phyloP scores from a whole-genome alignment of 352 stramenopile genomes.

The Globisporangium spinosum region DNA sequence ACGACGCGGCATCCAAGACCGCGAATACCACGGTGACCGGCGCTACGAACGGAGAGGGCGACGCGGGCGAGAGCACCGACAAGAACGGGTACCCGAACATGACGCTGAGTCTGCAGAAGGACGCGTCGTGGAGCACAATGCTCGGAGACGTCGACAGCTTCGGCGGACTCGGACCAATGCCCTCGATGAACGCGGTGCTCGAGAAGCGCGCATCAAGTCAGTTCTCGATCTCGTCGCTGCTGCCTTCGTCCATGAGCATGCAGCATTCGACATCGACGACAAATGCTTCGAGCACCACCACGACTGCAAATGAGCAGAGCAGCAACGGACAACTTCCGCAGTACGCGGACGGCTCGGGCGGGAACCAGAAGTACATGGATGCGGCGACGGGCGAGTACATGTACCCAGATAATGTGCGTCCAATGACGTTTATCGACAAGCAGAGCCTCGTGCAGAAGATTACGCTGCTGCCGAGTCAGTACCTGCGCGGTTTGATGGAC shows the following conservation, averaged over 20 bases:
- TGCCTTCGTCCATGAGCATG: slow-evolving; percentile 32
- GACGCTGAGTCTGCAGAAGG: slow-evolving; percentile 63
- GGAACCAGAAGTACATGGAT: slow-evolving; percentile 72
- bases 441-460: slow-evolving; percentile 84
- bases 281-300: slow-evolving; percentile 8
- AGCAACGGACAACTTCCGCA: slow-evolving; percentile 24
- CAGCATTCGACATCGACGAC: slow-evolving; percentile 12
- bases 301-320: slow-evolving; percentile 22
- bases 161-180: slow-evolving; percentile 55
- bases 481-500: slow-evolving; percentile 80
- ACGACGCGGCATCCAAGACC: slow-evolving; percentile 31
- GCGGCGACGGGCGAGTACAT: slow-evolving; percentile 72
- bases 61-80: slow-evolving; percentile 6
- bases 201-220: slow-evolving; percentile 73
- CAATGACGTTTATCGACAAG: slow-evolving; percentile 84
- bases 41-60: slow-evolving; percentile 9
- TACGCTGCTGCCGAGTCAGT: slow-evolving; percentile 80
- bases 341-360: slow-evolving; percentile 50
- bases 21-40: not conserved
- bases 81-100: slow-evolving; percentile 44
- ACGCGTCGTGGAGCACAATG: slow-evolving; percentile 65
- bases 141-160: slow-evolving; percentile 68
- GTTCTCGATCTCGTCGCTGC: slow-evolving; percentile 73
- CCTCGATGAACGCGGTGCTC: slow-evolving; percentile 61
- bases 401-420: slow-evolving; percentile 81